Evolutionary conservation across 805 yeast species (phyloP).

Genomic region (Candida silvicultrix): DNA sequence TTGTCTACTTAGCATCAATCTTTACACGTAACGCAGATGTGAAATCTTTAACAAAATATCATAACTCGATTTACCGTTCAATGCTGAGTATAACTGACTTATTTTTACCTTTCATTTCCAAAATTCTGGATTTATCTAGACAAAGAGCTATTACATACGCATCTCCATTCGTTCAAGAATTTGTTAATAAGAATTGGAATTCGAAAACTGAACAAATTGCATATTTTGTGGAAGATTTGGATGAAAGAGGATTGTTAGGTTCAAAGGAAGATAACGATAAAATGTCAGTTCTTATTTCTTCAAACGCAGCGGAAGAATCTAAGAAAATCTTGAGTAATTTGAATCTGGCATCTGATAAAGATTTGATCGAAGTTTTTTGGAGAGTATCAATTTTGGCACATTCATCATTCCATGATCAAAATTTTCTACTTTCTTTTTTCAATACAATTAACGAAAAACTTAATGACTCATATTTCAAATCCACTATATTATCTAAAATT

Average conservation of each 20-base stretch:
- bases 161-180: slow-evolving; percentile 44
- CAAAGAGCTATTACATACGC: slow-evolving; percentile 37
- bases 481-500: slow-evolving; percentile 10
- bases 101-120: slow-evolving; percentile 42
- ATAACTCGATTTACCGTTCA: slow-evolving; percentile 35
- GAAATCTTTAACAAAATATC: slow-evolving; percentile 39
- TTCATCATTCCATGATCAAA: slow-evolving; percentile 23
- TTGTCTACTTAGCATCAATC: slow-evolving; percentile 41
- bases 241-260: slow-evolving; percentile 19
- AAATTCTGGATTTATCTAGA: slow-evolving; percentile 33
- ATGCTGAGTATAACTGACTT: slow-evolving; percentile 28
- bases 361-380: slow-evolving; percentile 44
- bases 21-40: slow-evolving; percentile 51
- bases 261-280: slow-evolving; percentile 7
- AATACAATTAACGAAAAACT: not conserved
- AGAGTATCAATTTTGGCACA: slow-evolving; percentile 36
- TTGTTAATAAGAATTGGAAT: slow-evolving; percentile 38
- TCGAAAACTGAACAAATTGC: slow-evolving; percentile 29
- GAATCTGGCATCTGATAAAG: slow-evolving; percentile 3
- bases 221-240: slow-evolving; percentile 34
- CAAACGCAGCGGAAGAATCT: slow-evolving; percentile 6
- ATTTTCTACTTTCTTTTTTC: slow-evolving; percentile 3
- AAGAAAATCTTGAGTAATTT: slow-evolving; percentile 6
- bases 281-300: slow-evolving; percentile 13
- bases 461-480: slow-evolving; percentile 8